Conservation (phyloP, 129 eudicot species). For the Glebionis coronaria region DNA sequence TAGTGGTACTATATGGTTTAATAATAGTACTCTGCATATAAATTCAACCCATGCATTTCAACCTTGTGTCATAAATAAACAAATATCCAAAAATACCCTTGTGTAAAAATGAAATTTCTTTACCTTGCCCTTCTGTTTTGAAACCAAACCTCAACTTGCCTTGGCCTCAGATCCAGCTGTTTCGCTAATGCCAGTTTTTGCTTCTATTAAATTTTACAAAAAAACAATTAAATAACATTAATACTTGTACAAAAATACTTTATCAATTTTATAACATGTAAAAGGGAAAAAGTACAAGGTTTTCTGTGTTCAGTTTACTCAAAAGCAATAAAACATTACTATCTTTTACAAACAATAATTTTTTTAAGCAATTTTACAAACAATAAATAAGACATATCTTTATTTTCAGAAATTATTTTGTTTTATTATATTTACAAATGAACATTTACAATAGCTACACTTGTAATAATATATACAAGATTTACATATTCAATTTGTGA, state of each 20-base stretch:
- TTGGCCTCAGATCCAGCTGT: constrained; percentile 81
- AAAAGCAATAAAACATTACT: too few relatives aligned
- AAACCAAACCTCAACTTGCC: constrained; percentile 98
- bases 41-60: constrained; percentile 29
- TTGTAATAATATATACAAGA: too few relatives aligned
- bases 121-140: constrained; percentile 97
- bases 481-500: too few relatives aligned
- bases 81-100: constrained; percentile 31
- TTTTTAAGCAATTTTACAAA: too few relatives aligned
- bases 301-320: too few relatives aligned
- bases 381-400: too few relatives aligned
- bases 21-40: constrained; percentile 17
- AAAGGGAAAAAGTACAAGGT: too few relatives aligned
- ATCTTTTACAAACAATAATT: too few relatives aligned
- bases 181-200: constrained; percentile 80
- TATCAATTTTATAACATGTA: too few relatives aligned
- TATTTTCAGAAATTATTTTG: too few relatives aligned
- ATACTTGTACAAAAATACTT: neutral
- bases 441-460: too few relatives aligned
- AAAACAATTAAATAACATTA: neutral
- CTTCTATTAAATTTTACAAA: constrained; percentile 43
- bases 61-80: neutral
- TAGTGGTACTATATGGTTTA: constrained; percentile 30
- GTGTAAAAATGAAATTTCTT: constrained; percentile 9
- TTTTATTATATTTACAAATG: too few relatives aligned